Conservation (phyloP, 352 stramenopile genomes). For the Globisporangium acanthophoron region DNA sequence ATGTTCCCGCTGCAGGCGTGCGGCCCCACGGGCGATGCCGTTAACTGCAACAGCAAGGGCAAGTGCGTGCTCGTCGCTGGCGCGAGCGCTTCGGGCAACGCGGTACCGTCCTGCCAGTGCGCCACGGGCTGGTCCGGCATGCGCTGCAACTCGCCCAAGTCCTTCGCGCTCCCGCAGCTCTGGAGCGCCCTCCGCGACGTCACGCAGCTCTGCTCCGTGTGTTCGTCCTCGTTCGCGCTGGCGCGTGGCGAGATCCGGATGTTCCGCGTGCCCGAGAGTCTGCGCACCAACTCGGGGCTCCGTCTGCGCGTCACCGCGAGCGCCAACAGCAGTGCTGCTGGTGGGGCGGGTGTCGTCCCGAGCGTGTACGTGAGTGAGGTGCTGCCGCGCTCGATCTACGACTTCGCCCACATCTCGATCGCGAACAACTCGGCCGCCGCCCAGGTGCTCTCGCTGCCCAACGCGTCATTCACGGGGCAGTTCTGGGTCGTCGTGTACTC, state of each 20-base stretch:
- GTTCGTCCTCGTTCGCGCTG: constrained; percentile 37
- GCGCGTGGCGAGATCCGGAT: constrained; percentile 44
- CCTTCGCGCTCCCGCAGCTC: constrained; percentile 51
- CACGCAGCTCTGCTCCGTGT: constrained; percentile 48
- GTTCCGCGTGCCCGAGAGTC: constrained; percentile 59
- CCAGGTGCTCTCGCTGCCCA: constrained; percentile 44
- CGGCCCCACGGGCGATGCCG: constrained; percentile 8
- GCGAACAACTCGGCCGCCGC: constrained; percentile 5
- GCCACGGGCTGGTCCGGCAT: constrained; percentile 53
- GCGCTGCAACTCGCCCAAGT: constrained; percentile 48
- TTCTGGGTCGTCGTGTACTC: constrained; percentile 78
- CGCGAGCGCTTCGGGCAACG: neutral
- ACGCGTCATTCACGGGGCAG: constrained; percentile 46
- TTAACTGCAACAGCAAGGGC: constrained; percentile 49
- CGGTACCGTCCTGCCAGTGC: constrained; percentile 40
- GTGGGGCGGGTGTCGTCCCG: constrained; percentile 19
- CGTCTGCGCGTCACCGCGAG: constrained; percentile 14
- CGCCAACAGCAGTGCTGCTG: constrained; percentile 2
- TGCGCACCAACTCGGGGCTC: constrained; percentile 45
- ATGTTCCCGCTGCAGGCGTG: constrained; percentile 23
- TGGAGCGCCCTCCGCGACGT: constrained; percentile 51
- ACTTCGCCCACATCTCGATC: constrained; percentile 64
- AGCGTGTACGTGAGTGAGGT: constrained; percentile 73
- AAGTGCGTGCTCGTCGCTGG: constrained; percentile 34
- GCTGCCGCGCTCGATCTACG: constrained; percentile 62